Percentiles rank a stretch among this genome's conserved stretches.
These are phyloP conservation scores for Orbilia oligospora DNA, from an alignment of 2,329 filamentous ascomycete genomes.

Conservation along the genomic window DNA sequence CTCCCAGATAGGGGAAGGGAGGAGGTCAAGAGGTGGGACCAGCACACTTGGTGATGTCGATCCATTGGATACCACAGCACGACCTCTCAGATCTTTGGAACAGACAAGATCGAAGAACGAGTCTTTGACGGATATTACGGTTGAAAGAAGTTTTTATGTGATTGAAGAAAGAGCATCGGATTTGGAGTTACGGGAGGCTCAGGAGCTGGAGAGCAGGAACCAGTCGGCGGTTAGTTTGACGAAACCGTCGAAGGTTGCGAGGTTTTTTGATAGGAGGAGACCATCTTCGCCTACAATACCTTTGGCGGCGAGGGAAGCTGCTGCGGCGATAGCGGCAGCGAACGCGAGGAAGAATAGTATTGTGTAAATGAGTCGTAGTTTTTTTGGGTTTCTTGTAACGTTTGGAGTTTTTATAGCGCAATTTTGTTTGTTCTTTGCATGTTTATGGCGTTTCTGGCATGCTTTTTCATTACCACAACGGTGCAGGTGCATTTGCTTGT, in stretches of 20 bases:
- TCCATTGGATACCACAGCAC: background rate
- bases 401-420: background rate
- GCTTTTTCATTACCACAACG: too few relatives aligned
- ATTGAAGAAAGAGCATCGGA: constrained; percentile 46
- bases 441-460: too few relatives aligned
- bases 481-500: too few relatives aligned
- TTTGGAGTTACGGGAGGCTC: constrained; percentile 31
- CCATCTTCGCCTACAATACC: constrained; percentile 47
- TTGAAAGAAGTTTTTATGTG: constrained; percentile 53
- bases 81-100: background rate
- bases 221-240: constrained; percentile 29
- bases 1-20: constrained; percentile 7
- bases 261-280: constrained; percentile 38
- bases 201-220: constrained; percentile 14
- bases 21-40: background rate
- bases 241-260: constrained; percentile 27
- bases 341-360: constrained; percentile 4
- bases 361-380: background rate
- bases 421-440: background rate
- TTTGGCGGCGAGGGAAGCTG: constrained; percentile 14
- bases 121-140: constrained; percentile 52
- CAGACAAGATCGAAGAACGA: constrained; percentile 17
- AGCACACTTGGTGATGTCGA: background rate
- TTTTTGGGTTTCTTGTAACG: background rate
- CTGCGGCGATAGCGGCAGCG: constrained; percentile 1